Evolutionary conservation across 164 flowering plant genomes (phyloP), one percentile per base, ranked within the genome.

Genomic region (Chloranthus sessilifolius): DNA sequence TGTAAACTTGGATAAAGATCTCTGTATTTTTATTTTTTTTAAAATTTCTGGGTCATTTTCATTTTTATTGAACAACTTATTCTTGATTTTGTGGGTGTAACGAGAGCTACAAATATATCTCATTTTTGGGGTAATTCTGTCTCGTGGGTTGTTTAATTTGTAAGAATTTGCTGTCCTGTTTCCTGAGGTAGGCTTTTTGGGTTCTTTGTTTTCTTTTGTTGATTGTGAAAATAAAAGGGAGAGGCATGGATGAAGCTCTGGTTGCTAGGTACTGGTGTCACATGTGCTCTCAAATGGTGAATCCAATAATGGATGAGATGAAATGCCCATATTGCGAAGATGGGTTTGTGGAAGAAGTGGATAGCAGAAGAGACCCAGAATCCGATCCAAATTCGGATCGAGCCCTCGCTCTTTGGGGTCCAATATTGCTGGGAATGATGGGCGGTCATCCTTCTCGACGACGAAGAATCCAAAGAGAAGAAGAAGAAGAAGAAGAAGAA

Each of bases 341-440:
- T 37, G 94, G 90, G 4, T 85, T 88, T 49, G 64, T 88, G 29
- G 94, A 85, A 56, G 95, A 88, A 56, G 74, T 85, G 80, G 67
- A 57, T 24, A 33, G 43, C 49, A 34, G 39, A 28, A 36, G 49
- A 35, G 62, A 46, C 9, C 55, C 46, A 14, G 58, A 60, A 27
- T 1, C 58, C 8, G 86, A 68, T 37, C 41, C 65, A 4, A 74
- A 64, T 31, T 68, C 83, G 0, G 83, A 83, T 7, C 70, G 76
- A n/a, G 75, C 95, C 19, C 66, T 79, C 60, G 76, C 91, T 28
- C 78, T 79, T 2, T 88, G 85, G 94, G 85, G 87, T 8, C 96
- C 91, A 2, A 81, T 88, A 52, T 68, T 85, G 64, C 78, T 81
- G 14, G 90, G 87, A 16, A 77, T 88, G 83, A 76, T 88, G 86